Conservation (phyloP, 257 asterid genomes). For the Solanum phureja region DNA sequence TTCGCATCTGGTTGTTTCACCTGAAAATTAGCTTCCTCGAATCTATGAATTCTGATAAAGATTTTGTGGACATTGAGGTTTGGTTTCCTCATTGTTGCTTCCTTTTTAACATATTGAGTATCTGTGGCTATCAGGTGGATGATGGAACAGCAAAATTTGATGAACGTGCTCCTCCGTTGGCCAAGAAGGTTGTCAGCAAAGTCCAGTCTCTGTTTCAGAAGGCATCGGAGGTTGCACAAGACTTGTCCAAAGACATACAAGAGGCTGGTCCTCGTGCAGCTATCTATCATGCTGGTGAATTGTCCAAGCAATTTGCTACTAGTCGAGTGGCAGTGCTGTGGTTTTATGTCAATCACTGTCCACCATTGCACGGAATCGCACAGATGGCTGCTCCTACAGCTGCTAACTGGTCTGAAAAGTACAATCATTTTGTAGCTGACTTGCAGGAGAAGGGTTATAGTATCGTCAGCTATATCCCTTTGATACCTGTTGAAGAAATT, state of each 20-base stretch:
- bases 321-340: conserved; percentile 27
- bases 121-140: conserved; percentile 15
- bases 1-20: background rate
- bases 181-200: conserved; percentile 24
- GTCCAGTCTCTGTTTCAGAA: conserved; percentile 18
- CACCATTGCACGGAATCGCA: conserved; percentile 34
- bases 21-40: background rate
- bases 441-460: conserved; percentile 41
- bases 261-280: conserved; percentile 56
- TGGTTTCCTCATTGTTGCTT: background rate
- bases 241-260: conserved; percentile 39
- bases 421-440: conserved; percentile 34
- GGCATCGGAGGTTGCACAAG: conserved; percentile 20
- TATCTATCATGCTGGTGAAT: conserved; percentile 26
- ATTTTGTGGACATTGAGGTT: background rate
- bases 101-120: background rate
- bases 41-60: background rate
- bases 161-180: conserved; percentile 50
- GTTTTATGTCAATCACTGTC: conserved; percentile 31
- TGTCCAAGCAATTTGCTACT: conserved; percentile 32
- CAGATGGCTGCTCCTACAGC: conserved; percentile 34
- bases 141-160: conserved; percentile 29
- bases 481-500: conserved; percentile 60
- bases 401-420: conserved; percentile 42
- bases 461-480: conserved; percentile 39